Conservation (phyloP, 257 asterid species). For the Solanum pennellii region DNA sequence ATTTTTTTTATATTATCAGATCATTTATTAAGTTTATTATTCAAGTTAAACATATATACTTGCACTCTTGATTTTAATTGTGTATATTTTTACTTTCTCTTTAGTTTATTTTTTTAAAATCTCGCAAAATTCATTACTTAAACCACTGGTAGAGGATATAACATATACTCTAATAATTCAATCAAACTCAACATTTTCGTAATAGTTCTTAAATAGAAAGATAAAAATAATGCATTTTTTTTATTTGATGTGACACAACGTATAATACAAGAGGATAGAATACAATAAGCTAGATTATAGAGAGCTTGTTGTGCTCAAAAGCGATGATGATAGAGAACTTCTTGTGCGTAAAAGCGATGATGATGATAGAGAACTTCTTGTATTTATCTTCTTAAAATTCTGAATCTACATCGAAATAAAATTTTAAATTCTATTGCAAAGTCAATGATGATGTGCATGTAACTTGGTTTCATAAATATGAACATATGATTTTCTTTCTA, state of each 20-base stretch:
- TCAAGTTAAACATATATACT: too few relatives aligned
- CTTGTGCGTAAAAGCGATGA: background rate
- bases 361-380: too few relatives aligned
- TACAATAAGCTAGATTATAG: background rate
- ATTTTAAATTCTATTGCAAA: background rate
- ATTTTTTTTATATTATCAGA: background rate
- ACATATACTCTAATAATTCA: background rate
- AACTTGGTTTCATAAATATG: background rate
- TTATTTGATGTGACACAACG: background rate
- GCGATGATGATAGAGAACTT: background rate
- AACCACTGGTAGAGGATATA: background rate
- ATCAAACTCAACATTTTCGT: background rate
- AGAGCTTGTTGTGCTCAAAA: too few relatives aligned
- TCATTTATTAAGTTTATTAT: background rate
- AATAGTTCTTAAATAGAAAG: background rate
- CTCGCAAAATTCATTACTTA: background rate
- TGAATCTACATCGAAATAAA: fast-evolving
- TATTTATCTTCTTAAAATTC: background rate
- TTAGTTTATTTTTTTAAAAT: background rate
- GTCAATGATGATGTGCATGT: background rate
- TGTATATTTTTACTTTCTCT: background rate
- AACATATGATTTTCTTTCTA: background rate
- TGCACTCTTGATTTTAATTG: background rate
- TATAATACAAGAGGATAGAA: background rate
- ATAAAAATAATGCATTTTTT: background rate